Percentiles rank a stretch among this genome's conserved stretches.
These are phyloP conservation scores for Zasmidium citrigriseum DNA, from an alignment of 2,329 filamentous ascomycete genomes.

Conservation along the genomic window DNA sequence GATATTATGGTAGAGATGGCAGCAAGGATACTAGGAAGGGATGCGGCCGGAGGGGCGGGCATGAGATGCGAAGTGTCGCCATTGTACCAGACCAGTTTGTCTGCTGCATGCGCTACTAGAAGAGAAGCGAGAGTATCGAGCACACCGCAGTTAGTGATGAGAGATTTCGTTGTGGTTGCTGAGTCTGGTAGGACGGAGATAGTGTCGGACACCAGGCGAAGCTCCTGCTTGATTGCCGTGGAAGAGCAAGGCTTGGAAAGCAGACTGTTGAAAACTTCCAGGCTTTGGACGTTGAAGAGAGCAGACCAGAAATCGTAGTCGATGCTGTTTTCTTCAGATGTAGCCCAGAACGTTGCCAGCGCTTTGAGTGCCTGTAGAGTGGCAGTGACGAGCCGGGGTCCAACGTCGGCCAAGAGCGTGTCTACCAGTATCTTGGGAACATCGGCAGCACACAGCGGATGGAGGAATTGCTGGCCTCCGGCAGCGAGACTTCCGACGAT, in stretches of 20 bases:
- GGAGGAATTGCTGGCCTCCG: slow-evolving; percentile 81
- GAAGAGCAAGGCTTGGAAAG: slow-evolving; percentile 60
- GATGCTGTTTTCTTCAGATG: slow-evolving; percentile 8
- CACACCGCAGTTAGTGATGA: slow-evolving; percentile 71
- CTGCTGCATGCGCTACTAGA: slow-evolving; percentile 62
- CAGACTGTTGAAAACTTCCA: slow-evolving; percentile 66
- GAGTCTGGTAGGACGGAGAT: slow-evolving; percentile 63
- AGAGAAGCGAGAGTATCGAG: slow-evolving; percentile 76
- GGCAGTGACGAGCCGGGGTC: slow-evolving; percentile 66
- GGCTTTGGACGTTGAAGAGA: slow-evolving; percentile 64
- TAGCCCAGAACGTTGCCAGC: slow-evolving; percentile 63
- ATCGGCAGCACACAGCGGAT: slow-evolving; percentile 68
- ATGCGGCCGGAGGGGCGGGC: slow-evolving; percentile 58
- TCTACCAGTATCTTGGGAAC: slow-evolving; percentile 70
- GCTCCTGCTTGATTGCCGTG: slow-evolving; percentile 60
- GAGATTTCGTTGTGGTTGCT: slow-evolving; percentile 59
- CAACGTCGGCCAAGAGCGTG: slow-evolving; percentile 64
- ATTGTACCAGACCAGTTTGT: slow-evolving; percentile 28
- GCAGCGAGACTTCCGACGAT: slow-evolving; percentile 83
- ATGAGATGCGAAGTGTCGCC: slow-evolving; percentile 33
- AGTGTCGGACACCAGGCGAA: slow-evolving; percentile 60
- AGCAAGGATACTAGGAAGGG: slow-evolving; percentile 70
- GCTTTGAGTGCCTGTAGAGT: slow-evolving; percentile 74
- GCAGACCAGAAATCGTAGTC: slow-evolving; percentile 25
- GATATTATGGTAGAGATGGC: slow-evolving; percentile 76